Evolutionary conservation across 805 yeast species (phyloP).

Genomic region (Monosporozyma unispora): DNA sequence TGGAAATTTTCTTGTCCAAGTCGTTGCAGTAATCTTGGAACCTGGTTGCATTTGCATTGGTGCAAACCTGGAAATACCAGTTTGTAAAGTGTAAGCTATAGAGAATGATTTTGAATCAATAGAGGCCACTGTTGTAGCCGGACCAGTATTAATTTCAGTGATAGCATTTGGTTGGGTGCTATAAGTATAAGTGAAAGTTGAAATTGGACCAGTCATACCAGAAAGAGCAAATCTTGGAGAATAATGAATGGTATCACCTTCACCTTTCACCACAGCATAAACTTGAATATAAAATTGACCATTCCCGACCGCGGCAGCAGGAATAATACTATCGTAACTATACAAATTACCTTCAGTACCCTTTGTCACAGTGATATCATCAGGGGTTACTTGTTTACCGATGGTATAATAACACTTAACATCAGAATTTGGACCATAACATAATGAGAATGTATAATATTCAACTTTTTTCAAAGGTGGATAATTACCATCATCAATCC

Average conservation of each 20-base stretch:
- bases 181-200: constrained; percentile 41
- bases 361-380: constrained; percentile 17
- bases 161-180: constrained; percentile 37
- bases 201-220: constrained; percentile 61
- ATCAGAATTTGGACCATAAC: constrained; percentile 55
- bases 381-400: constrained; percentile 23
- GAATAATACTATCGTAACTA: constrained; percentile 35
- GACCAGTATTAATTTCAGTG: constrained; percentile 16
- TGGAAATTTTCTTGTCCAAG: constrained; percentile 59
- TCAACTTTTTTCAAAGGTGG: constrained; percentile 40
- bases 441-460: constrained; percentile 45
- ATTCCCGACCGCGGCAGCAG: constrained; percentile 39
- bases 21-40: constrained; percentile 50
- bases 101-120: constrained; percentile 46
- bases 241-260: constrained; percentile 53
- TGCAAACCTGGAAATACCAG: constrained; percentile 72
- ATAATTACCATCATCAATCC: constrained; percentile 46
- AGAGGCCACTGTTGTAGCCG: constrained; percentile 33
- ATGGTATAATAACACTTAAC: constrained; percentile 35
- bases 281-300: constrained; percentile 75
- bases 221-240: constrained; percentile 53
- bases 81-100: constrained; percentile 67
- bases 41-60: constrained; percentile 94
- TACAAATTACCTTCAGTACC: constrained; percentile 21
- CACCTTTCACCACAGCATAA: constrained; percentile 33